Evolutionary conservation across 331 rosid genomes (phyloP).

Genomic region (Dryas integrifolia): DNA sequence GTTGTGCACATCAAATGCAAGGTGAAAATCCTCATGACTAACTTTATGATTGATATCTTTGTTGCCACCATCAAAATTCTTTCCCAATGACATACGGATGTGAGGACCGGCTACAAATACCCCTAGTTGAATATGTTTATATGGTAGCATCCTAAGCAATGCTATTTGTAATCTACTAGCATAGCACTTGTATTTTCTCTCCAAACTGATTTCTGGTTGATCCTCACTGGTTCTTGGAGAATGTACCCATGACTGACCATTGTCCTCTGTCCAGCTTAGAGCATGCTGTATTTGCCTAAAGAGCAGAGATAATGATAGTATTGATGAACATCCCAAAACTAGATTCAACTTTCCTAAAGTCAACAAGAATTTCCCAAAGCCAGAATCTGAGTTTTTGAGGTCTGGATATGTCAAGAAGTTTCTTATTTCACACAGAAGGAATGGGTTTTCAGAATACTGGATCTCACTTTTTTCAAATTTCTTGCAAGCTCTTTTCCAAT

Average conservation of each 20-base stretch:
- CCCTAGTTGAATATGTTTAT: slow-evolving; percentile 64
- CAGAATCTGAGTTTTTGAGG: slow-evolving; percentile 38
- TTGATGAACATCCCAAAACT: slow-evolving; percentile 53
- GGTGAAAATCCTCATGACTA: slow-evolving; percentile 40
- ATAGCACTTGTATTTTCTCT: slow-evolving; percentile 34
- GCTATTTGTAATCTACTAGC: slow-evolving; percentile 42
- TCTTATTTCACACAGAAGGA: slow-evolving; percentile 57
- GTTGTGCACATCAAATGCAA: slow-evolving; percentile 52
- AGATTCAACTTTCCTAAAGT: slow-evolving; percentile 73
- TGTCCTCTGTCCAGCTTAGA: slow-evolving; percentile 39
- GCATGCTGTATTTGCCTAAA: slow-evolving; percentile 54
- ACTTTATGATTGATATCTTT: slow-evolving; percentile 28
- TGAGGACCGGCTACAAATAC: slow-evolving; percentile 63
- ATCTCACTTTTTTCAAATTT: slow-evolving; percentile 47
- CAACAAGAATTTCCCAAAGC: slow-evolving; percentile 59
- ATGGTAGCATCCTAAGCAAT: slow-evolving; percentile 63
- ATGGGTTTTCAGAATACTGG: slow-evolving; percentile 60
- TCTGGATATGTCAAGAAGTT: slow-evolving; percentile 48
- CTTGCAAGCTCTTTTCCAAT: slow-evolving; percentile 55
- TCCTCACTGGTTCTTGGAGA: slow-evolving; percentile 24
- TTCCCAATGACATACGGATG: slow-evolving; percentile 49
- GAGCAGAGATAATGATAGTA: slow-evolving; percentile 56
- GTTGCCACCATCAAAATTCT: slow-evolving; percentile 36
- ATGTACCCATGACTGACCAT: slow-evolving; percentile 25
- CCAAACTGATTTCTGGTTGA: slow-evolving; percentile 36